Percentiles rank a stretch among this genome's conserved stretches.
Conservation (phyloP, 345 rosid species). For the Psidium friedrichsthalianum region DNA sequence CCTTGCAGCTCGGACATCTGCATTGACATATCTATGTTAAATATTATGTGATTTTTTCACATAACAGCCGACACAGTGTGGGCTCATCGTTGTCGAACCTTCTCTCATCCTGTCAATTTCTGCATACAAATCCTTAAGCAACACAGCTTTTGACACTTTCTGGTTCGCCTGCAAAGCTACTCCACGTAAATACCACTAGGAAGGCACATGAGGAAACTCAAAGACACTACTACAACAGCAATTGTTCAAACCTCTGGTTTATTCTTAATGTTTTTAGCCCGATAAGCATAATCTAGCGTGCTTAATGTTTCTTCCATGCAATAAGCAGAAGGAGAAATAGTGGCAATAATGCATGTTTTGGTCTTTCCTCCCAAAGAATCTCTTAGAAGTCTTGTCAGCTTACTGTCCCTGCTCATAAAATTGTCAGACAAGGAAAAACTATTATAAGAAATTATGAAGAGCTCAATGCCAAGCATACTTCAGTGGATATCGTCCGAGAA, state of each 20-base stretch:
- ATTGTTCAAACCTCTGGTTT: constrained; percentile 70
- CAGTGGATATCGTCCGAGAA: background rate
- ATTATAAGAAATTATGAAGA: background rate
- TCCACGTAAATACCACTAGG: background rate
- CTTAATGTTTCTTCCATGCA: constrained; percentile 87
- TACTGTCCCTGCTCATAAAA: constrained; percentile 60
- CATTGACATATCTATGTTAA: background rate
- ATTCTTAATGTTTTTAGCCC: constrained; percentile 89
- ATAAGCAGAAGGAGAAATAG: constrained; percentile 83
- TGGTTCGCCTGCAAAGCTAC: constrained; percentile 72
- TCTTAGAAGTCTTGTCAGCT: constrained; percentile 86
- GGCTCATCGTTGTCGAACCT: constrained; percentile 30
- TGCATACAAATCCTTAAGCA: constrained; percentile 78
- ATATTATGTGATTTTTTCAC: background rate
- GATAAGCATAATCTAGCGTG: constrained; percentile 86
- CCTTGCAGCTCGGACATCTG: constrained; percentile 94
- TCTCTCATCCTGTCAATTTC: constrained; percentile 90
- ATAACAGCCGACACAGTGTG: background rate
- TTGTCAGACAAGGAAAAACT: background rate
- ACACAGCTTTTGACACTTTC: constrained; percentile 67
- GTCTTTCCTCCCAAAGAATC: constrained; percentile 96
- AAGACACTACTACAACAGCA: constrained; percentile 1
- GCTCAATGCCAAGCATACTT: background rate
- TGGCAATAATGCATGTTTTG: constrained; percentile 92
- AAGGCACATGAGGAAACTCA: background rate